Base-by-base conservation (phyloP, 257 asterid genomes). In the Echites panduratus region DNA sequence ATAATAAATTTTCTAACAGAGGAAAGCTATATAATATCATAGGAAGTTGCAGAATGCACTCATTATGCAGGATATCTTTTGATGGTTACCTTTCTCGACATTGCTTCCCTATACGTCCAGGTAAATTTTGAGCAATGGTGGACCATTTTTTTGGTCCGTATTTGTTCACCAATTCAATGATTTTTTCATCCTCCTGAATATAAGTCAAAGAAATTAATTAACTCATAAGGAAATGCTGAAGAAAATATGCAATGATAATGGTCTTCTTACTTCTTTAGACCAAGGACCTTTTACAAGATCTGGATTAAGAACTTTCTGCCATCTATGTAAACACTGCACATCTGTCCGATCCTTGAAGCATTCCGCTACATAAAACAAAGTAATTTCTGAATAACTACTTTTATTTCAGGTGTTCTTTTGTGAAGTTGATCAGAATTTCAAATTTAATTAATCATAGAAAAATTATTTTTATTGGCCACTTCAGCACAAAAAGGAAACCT, bases 81-180 rank as follows among this genome's bases (percentile, higher is more conserved):
- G 70, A 73, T 75, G 77, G 73, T 77, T 76, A 90, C 98, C 98
- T 87, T 85, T 93, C 98, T 63, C 99, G 88, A 57, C 99, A 95
- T 79, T 95, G 99, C 83, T 95, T 94, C 75, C 99, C 99, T 70
- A 95, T 95, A 67, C 99, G 97, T 62, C 99, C 99, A 26, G 95
- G 98, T 76, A 95, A 95, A 83, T 87, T 92, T 54, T 92, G 95
- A 58, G 99, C 91, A 77, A 95, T 89, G 67, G 96, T 90, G 79
- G 99, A 89, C 99, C 99, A 95, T 78, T 95, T 95, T 81, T 87
- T 90, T 22, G 99, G 92, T 70, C 99, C 99, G 77, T 82, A 85
- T 76, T 74, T 88, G 24, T 85, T 78, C 75, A 95, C 99, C 79
- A 92, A 54, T 74, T 91, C 93, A 73, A 85, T 74, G 69, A 95